Percentiles rank a stretch among this genome's conserved stretches.
phyloP scores from a whole-genome alignment of 2,329 filamentous ascomycete species.

The Aquanectria penicillioides region DNA sequence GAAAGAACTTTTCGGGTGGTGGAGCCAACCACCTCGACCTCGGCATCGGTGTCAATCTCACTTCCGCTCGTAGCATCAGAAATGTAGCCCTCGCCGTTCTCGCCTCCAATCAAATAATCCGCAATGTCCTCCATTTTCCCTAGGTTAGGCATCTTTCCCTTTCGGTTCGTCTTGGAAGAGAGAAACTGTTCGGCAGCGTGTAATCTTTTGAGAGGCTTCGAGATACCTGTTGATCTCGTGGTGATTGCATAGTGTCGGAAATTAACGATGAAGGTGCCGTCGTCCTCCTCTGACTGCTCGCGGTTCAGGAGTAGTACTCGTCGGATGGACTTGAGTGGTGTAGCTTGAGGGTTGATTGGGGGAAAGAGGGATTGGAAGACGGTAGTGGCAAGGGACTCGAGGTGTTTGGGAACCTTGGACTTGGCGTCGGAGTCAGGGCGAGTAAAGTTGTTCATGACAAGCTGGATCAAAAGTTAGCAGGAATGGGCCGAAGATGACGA shows the following conservation, averaged over 20 bases:
- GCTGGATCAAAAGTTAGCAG: conserved; percentile 54
- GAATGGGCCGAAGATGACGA: neutral
- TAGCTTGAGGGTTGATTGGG: conserved; percentile 91
- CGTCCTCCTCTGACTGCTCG: conserved; percentile 68
- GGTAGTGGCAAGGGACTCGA: conserved; percentile 91
- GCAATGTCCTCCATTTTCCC: conserved; percentile 92
- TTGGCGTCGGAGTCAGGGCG: conserved; percentile 69
- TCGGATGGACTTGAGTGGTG: conserved; percentile 90
- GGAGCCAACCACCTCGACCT: conserved; percentile 84
- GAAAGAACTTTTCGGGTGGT: conserved; percentile 70
- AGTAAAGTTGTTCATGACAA: conserved; percentile 98
- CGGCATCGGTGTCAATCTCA: conserved; percentile 92
- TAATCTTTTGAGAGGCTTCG: conserved; percentile 83
- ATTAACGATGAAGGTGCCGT: conserved; percentile 82
- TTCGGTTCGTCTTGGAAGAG: conserved; percentile 67
- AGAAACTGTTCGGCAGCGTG: conserved; percentile 86
- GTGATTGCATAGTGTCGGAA: conserved; percentile 96
- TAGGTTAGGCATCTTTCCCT: conserved; percentile 83
- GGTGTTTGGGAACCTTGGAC: conserved; percentile 86
- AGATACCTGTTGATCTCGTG: conserved; percentile 85
- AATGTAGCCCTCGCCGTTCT: conserved; percentile 80
- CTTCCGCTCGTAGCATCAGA: conserved; percentile 88
- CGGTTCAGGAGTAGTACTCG: conserved; percentile 91
- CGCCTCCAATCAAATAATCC: conserved; percentile 90
- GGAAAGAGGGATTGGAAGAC: conserved; percentile 97